phyloP scores from a whole-genome alignment of 208 protist species.

The Naegleria lovaniensis region DNA sequence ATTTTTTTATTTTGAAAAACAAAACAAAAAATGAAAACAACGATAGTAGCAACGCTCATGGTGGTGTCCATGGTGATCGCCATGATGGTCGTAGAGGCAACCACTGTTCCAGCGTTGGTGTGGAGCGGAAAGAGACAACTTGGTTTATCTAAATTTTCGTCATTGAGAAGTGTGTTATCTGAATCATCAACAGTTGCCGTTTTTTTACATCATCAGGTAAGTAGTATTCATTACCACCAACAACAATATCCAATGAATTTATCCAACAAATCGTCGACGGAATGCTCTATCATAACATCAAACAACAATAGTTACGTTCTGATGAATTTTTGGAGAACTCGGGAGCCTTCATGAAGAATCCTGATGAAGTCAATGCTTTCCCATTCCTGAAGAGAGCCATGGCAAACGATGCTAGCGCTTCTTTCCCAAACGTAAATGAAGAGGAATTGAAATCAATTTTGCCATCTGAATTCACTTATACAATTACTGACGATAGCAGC shows the following conservation, averaged over 20 bases:
- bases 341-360: not conserved
- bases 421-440: not conserved
- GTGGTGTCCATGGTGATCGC: not conserved
- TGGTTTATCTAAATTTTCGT: not conserved
- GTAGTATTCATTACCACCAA: not conserved
- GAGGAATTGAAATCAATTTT: not conserved
- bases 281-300: not conserved
- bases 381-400: not conserved
- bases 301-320: not conserved
- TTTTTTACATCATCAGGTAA: conserved; percentile 9
- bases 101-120: not conserved
- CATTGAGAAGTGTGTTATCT: not conserved
- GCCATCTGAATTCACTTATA: not conserved
- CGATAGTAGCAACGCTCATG: not conserved
- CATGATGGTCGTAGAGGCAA: not conserved
- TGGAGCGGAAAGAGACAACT: not conserved
- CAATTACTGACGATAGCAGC: not conserved
- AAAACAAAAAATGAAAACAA: not conserved
- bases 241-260: not conserved
- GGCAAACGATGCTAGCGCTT: not conserved
- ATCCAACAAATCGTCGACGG: not conserved
- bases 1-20: not conserved
- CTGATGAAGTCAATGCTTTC: not conserved
- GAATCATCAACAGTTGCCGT: not conserved
- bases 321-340: conserved; percentile 7